Base-by-base conservation (phyloP, 805 yeast species). In the Danielia reshetovae region DNA sequence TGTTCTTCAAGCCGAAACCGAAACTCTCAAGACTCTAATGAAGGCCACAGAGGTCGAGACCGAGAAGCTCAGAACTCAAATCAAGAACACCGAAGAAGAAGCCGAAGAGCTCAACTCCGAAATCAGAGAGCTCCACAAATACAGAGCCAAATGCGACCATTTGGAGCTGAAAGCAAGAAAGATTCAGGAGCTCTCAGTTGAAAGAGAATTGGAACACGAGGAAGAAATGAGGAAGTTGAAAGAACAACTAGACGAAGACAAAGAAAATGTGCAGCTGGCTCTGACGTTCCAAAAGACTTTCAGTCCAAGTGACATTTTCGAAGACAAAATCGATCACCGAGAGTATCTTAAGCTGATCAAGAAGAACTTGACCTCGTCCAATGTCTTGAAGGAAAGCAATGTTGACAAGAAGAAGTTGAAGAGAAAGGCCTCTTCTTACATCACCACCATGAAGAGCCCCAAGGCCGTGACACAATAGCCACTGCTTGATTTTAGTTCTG, bases 301-400 rank as follows among this genome's bases (percentile, higher is more conserved):
- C 27, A 23, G 17, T 2, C 34, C 48, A 3, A 35, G 29, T 14
- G 40, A 42, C 9, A 42, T 42, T n/a, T 43, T 38, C 23, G 45
- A 43, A 4, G 43, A 40, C 24, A 27, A 29, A 6, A 16, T 26
- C 13, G n/a, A n/a, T n/a, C 45, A 41, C 21, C 33, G 39, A 4
- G 43, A 43, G 19, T 31, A 37, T 27, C 29, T 29, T 38, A 36
- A 28, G 31, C 27, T 14, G 28, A 15, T 24, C 23, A 36, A 36
- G 30, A 31, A 37, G 28, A 27, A 14, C 26, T 25, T 36, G 18
- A 27, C 26, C 14, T 33, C 24, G 17, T 22, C 32, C 19, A 26
- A 25, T 7, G 19, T 19, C 7, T 37, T 34, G 26, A 18, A 19
- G 18, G 34, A 31, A 15, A 14, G 19, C 19, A 31, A 31, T 24